Percentiles rank a stretch among this genome's conserved stretches.
Conservation (phyloP, 177 flowering plant genomes). For the Vitis hybrid region DNA sequence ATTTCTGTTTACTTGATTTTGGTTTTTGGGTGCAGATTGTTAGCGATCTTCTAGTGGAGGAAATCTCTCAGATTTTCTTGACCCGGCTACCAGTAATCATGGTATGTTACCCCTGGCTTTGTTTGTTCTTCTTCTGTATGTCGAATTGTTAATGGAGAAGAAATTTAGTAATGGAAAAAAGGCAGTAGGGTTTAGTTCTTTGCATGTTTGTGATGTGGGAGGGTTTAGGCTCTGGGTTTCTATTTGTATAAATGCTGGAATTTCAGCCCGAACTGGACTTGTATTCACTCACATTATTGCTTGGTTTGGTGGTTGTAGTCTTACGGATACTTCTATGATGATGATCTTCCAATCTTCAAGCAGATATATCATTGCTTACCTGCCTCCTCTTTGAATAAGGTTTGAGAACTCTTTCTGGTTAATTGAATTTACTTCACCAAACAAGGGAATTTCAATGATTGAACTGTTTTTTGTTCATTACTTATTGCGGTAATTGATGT, state of each 20-base stretch:
- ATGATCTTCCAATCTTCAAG: background rate
- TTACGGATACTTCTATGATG: background rate
- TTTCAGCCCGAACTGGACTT: background rate
- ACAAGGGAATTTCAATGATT: too few species aligned
- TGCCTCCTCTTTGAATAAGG: slow-evolving; percentile 46
- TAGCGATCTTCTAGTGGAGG: background rate
- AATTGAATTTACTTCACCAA: background rate
- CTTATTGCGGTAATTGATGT: too few species aligned
- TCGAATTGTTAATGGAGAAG: too few species aligned
- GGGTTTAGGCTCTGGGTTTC: too few species aligned
- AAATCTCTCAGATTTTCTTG: background rate
- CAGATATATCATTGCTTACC: slow-evolving; percentile 47
- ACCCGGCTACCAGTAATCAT: slow-evolving; percentile 2
- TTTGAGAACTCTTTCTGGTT: slow-evolving; percentile 5
- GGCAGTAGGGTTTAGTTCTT: too few species aligned
- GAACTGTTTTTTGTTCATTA: too few species aligned
- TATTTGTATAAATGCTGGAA: too few species aligned
- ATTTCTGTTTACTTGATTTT: background rate
- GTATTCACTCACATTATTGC: background rate
- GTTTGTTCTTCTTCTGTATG: background rate
- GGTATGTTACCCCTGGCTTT: slow-evolving; percentile 12
- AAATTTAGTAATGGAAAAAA: too few species aligned
- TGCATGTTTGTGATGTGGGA: too few species aligned
- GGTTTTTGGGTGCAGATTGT: slow-evolving; percentile 6
- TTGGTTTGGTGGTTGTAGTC: slow-evolving; percentile 14